phyloP scores from a whole-genome alignment of 2,329 filamentous ascomycete genomes.

The Ascochyta pisi region DNA sequence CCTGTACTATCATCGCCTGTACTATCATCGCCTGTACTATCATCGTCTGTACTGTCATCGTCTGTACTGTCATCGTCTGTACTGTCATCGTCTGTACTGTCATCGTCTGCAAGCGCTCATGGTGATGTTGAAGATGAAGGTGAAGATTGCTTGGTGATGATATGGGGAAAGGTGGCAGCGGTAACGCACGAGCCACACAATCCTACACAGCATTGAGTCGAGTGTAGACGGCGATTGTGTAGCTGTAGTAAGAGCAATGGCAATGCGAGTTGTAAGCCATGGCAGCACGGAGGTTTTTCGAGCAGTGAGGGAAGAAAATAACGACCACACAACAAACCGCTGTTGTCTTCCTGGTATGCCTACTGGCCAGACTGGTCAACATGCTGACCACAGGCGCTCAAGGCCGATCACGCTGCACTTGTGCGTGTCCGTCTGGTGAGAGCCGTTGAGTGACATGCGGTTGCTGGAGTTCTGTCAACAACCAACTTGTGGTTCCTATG shows the following conservation, averaged over 20 bases:
- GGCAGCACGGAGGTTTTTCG: background rate
- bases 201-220: background rate
- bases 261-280: background rate
- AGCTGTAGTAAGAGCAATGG: background rate
- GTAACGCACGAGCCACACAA: background rate
- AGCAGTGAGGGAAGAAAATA: too few species aligned
- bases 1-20: background rate
- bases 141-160: background rate
- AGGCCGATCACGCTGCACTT: too few species aligned
- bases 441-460: too few species aligned
- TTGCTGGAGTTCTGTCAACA: background rate
- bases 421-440: too few species aligned
- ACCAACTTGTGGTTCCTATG: too few species aligned
- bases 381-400: too few species aligned
- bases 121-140: background rate
- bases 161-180: background rate
- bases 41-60: background rate
- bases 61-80: background rate
- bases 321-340: too few species aligned
- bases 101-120: background rate
- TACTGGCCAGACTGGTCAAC: too few species aligned
- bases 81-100: background rate
- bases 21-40: too few species aligned
- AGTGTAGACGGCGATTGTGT: background rate
- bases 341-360: too few species aligned